Evolutionary conservation across 768 basidiomycete genomes (phyloP).

Genomic region (Amyloporia xantha): DNA sequence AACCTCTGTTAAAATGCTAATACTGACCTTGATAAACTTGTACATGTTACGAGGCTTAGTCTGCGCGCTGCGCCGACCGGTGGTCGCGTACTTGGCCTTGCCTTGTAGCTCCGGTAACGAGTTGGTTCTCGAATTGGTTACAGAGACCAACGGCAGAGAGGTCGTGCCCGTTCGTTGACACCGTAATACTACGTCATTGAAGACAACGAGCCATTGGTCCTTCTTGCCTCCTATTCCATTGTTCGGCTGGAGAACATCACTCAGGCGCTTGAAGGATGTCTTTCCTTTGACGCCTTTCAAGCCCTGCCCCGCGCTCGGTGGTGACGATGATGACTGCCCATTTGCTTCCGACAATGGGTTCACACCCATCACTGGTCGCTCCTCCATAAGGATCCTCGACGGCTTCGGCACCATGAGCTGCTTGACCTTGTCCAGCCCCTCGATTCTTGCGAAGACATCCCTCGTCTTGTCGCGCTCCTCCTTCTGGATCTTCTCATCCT

Average conservation of each 20-base stretch:
- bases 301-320: conserved; percentile 29
- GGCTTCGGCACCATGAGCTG: conserved; percentile 90
- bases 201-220: conserved; percentile 91
- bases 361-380: conserved; percentile 45
- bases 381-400: conserved; percentile 80
- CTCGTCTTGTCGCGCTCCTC: conserved; percentile 94
- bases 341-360: conserved; percentile 12
- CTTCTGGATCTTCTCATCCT: conserved; percentile 96
- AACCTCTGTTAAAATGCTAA: neutral
- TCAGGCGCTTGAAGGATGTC: conserved; percentile 82
- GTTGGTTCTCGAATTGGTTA: conserved; percentile 60
- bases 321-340: conserved; percentile 18
- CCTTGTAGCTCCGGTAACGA: conserved; percentile 81
- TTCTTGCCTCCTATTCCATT: conserved; percentile 57
- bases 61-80: conserved; percentile 67
- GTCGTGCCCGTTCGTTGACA: conserved; percentile 91
- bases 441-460: conserved; percentile 93
- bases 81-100: conserved; percentile 78
- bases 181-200: conserved; percentile 91
- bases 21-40: conserved; percentile 76
- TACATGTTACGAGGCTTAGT: conserved; percentile 88
- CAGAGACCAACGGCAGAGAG: conserved; percentile 66
- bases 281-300: conserved; percentile 75
- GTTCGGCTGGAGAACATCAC: conserved; percentile 71
- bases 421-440: conserved; percentile 90